Evolutionary conservation across 192 early-diverging fungal species (phyloP), one percentile per base, ranked within the genome.

Genomic region (Obelidium mucronatum): DNA sequence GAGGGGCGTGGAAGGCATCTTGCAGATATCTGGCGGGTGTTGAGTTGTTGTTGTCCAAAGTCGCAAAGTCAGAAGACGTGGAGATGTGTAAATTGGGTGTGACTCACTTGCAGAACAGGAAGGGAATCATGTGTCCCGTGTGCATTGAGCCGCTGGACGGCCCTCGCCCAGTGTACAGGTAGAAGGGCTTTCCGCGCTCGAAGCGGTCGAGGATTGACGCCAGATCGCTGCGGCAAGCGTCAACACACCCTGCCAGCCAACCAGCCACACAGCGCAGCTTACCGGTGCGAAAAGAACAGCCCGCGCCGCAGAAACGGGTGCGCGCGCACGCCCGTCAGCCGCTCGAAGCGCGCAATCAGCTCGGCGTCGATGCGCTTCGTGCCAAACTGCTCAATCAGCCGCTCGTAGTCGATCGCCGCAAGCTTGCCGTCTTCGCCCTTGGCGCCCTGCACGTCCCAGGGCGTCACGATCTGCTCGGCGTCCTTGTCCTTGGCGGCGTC

Each of bases 121-220:
- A 97, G 42, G 97, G 97, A 68, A 98, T 84, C 92, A 98, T 95
- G 78, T 99, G 97, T 15, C 97, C 97, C 42, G 96, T 84, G 68
- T 98, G 97, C 96, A 99, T 98, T 81, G 90, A 91, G 34, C 87
- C 91, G 64, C 91, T 89, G 72, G 93, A 93, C 37, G 97, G 97
- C 33, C 97, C 97, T 76, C 97, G 95, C 17, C 97, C 97, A 48
- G 97, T 99, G 87, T 99, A 99, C 64, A 99, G 82, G 78, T 89
- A 99, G 81, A 99, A 99, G 19, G 97, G 97, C 83, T 98, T 95
- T 82, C 94, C 94, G 81, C 96, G 89, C 81, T 99, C 97, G 85
- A 91, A 93, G 53, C 92, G 86, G 83, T 96, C 94, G 48, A 99
- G 87, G 69, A 99, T 94, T 55, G 78, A 76, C 28, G 70, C 87